These are phyloP conservation scores for Penicillium canariense DNA, from an alignment of 495 filamentous ascomycete genomes.

Conservation along the genomic window DNA sequence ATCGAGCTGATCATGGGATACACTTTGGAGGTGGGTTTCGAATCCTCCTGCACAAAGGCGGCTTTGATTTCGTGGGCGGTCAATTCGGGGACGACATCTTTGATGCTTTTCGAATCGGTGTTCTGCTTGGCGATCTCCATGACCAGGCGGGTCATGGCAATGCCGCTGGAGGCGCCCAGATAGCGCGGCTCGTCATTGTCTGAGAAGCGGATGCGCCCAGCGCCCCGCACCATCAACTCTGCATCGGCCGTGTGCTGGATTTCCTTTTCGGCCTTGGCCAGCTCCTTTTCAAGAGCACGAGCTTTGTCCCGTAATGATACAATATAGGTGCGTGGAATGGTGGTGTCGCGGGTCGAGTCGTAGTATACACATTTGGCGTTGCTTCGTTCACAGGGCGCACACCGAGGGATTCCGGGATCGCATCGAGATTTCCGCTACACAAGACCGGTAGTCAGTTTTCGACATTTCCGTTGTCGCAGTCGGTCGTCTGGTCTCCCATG, in stretches of 20 bases:
- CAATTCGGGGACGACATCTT: conserved; percentile 78
- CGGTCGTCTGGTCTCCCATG: no score
- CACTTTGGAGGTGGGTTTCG: conserved; percentile 61
- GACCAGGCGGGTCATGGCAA: conserved; percentile 87
- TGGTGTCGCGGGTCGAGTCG: conserved; percentile 75
- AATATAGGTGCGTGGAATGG: conserved; percentile 81
- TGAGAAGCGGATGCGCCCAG: conserved; percentile 75
- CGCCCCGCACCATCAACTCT: conserved; percentile 78
- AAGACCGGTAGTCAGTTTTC: neutral
- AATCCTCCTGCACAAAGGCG: conserved; percentile 53
- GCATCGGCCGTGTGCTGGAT: conserved; percentile 67
- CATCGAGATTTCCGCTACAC: conserved; percentile 87
- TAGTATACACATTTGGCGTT: conserved; percentile 90
- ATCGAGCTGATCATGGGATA: conserved; percentile 78
- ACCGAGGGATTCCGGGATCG: conserved; percentile 85
- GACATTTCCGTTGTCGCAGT: neutral
- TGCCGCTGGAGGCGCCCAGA: conserved; percentile 87
- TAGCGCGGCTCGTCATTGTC: conserved; percentile 84
- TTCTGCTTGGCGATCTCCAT: conserved; percentile 93
- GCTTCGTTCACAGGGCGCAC: conserved; percentile 87
- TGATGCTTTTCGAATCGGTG: conserved; percentile 78
- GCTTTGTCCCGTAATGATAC: conserved; percentile 82
- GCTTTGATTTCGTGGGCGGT: conserved; percentile 57
- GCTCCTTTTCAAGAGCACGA: conserved; percentile 70
- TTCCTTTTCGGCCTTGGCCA: conserved; percentile 58